A percentile compares a stretch with the other conserved stretches of the same genome.
Evolutionary conservation across 2,329 filamentous ascomycete species (phyloP).

Genomic region (Pseudogymnoascus destructans): DNA sequence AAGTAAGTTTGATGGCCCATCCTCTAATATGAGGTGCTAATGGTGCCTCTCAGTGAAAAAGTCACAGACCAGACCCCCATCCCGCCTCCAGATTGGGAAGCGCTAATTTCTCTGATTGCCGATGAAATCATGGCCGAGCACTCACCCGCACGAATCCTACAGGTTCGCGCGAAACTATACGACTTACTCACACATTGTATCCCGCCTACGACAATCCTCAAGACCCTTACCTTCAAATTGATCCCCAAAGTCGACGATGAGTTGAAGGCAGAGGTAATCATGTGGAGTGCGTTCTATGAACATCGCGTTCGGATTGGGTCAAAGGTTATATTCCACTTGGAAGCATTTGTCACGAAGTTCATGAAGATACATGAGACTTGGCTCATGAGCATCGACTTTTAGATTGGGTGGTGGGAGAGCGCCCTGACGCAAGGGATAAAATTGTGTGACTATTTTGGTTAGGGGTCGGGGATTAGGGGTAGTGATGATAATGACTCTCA

Average conservation of each 20-base stretch:
- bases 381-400: conserved; percentile 71
- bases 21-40: conserved; percentile 22
- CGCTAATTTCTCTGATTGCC: conserved; percentile 78
- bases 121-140: conserved; percentile 87
- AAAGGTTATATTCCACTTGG: conserved; percentile 95
- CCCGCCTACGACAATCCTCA: conserved; percentile 83
- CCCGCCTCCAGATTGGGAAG: conserved; percentile 94
- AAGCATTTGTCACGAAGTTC: conserved; percentile 97
- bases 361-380: conserved; percentile 94
- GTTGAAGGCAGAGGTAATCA: conserved; percentile 82
- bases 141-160: conserved; percentile 74
- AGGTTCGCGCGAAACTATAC: conserved; percentile 88
- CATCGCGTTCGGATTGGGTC: conserved; percentile 83
- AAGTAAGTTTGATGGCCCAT: conserved; percentile 48
- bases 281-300: conserved; percentile 95
- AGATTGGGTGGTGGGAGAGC: neutral
- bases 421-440: neutral
- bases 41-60: conserved; percentile 53
- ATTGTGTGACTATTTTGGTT: neutral
- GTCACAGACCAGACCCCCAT: conserved; percentile 79
- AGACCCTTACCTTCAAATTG: conserved; percentile 88
- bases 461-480: neutral
- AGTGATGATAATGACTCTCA: conserved; percentile 5
- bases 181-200: conserved; percentile 96
- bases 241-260: conserved; percentile 77